phyloP scores from a whole-genome alignment of 1,284 basidiomycete genomes.

The Sanghuangporus sanghuang region DNA sequence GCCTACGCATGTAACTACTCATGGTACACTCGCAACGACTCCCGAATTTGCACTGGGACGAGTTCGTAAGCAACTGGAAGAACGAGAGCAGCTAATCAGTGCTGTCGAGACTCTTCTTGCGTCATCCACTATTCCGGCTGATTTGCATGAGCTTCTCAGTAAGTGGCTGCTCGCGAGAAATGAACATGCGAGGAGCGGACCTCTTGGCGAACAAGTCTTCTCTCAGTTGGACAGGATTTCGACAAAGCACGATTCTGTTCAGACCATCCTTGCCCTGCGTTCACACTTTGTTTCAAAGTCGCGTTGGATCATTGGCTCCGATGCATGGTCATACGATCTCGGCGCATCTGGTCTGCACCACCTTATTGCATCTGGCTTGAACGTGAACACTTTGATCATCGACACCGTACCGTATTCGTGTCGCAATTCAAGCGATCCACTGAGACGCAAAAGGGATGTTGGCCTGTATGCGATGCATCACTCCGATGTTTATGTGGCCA shows the following conservation, averaged over 20 bases:
- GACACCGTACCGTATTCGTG: constrained; percentile 88
- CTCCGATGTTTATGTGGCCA: constrained; percentile 94
- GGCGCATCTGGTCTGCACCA: constrained; percentile 97
- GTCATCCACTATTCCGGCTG: constrained; percentile 42
- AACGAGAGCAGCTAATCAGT: constrained; percentile 58
- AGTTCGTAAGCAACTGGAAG: constrained; percentile 76
- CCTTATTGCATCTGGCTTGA: constrained; percentile 83
- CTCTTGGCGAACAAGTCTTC: constrained; percentile 52
- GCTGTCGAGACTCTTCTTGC: constrained; percentile 51
- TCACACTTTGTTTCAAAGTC: constrained; percentile 63
- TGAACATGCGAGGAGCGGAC: constrained; percentile 51
- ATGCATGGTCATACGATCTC: constrained; percentile 96
- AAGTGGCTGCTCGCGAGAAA: constrained; percentile 75
- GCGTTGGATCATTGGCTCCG: constrained; percentile 96
- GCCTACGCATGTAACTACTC: constrained; percentile 56
- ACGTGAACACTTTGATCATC: constrained; percentile 94
- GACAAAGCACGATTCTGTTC: constrained; percentile 38
- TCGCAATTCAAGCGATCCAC: constrained; percentile 65
- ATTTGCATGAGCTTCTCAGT: constrained; percentile 68
- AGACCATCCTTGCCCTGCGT: constrained; percentile 54
- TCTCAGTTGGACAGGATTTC: constrained; percentile 44
- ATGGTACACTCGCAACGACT: constrained; percentile 73
- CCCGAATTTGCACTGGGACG: constrained; percentile 95
- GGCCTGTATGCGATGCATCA: constrained; percentile 99
- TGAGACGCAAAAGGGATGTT: constrained; percentile 85